Evolutionary conservation across 2,329 filamentous ascomycete species (phyloP), one percentile per base, ranked within the genome.

Genomic region (Cladosporium sp.): DNA sequence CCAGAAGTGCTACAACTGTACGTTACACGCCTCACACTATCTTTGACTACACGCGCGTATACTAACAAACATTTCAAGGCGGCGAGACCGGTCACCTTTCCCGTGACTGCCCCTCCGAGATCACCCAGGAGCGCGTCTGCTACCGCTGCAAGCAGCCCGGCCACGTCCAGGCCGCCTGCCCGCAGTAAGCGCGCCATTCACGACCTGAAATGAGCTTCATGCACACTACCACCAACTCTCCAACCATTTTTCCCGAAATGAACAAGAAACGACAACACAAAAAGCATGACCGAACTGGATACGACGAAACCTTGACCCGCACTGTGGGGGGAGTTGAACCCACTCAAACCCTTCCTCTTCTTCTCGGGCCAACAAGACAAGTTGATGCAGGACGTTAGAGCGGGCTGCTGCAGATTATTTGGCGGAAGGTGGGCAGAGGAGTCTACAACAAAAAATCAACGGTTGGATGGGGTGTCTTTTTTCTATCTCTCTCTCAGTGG

Each of bases 1-100:
- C 66, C 92, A 95, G 80, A 97, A 97, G 81, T 99, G 93, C 86
- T 99, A 97, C 85, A 96, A 96, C 84, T 97, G 93, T 84, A 68
- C 68, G 79, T 68, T 15, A 32, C 30, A 5, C 22, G 32, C 34
- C 32, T 22, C 41, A 50, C n/a, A n/a, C n/a, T 44, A 43, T 56
- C 42, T 44, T 39, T 52, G 43, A 43, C 32, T 37, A 27, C 36
- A 24, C 3, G n/a, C n/a, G n/a, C 17, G 7, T n/a, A 50, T 41
- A 56, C 65, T 70, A 58, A 68, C 44, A 43, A 45, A 15, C n/a
- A 20, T 48, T 30, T 17, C 37, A 57, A 83, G 80, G 82, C 64
- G 83, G 83, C 63, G 90, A 96, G 78, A 87, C 92, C 63, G 92
- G 93, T 56, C 92, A 97, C 75, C 84, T 96, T 71, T 95, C 88